Percentiles rank a stretch among this genome's conserved stretches.
Evolutionary conservation across 345 rosid genomes (phyloP).

Genomic region (Syzygium jambos): DNA sequence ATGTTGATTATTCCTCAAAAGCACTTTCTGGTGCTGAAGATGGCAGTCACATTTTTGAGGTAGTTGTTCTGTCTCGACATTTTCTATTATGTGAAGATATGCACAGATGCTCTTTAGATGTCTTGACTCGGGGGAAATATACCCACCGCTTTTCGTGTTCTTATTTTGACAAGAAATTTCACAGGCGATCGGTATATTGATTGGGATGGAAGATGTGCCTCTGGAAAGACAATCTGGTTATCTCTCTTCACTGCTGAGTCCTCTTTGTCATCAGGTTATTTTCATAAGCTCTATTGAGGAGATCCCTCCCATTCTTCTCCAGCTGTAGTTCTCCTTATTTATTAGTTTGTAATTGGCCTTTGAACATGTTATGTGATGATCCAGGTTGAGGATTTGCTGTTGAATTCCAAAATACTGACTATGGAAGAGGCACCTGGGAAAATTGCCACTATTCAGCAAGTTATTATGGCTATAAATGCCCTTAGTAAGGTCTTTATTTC

Average conservation of each 20-base stretch:
- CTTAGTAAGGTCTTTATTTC: constrained; percentile 76
- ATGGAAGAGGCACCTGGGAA: constrained; percentile 47
- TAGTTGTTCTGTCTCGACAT: not conserved
- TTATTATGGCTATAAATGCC: constrained; percentile 83
- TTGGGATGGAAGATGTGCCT: constrained; percentile 87
- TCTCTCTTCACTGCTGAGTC: constrained; percentile 76
- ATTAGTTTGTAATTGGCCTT: constrained; percentile 1
- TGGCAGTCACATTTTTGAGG: constrained; percentile 91
- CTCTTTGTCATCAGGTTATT: constrained; percentile 84
- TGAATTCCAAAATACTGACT: constrained; percentile 36
- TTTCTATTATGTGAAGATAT: not conserved
- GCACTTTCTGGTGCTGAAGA: constrained; percentile 68
- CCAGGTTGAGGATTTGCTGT: constrained; percentile 62
- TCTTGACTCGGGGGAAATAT: not conserved
- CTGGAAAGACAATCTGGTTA: constrained; percentile 82
- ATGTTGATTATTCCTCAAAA: constrained; percentile 32
- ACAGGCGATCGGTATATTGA: constrained; percentile 87
- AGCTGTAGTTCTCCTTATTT: not conserved
- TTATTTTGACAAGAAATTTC: not conserved
- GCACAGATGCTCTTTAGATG: not conserved
- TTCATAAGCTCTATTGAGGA: not conserved
- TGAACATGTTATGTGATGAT: constrained; percentile 11
- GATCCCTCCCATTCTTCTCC: not conserved
- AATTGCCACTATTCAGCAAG: constrained; percentile 55
- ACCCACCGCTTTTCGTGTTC: not conserved